Base-by-base conservation (phyloP, 257 asterid genomes). In the Linderniella brevidens region DNA sequence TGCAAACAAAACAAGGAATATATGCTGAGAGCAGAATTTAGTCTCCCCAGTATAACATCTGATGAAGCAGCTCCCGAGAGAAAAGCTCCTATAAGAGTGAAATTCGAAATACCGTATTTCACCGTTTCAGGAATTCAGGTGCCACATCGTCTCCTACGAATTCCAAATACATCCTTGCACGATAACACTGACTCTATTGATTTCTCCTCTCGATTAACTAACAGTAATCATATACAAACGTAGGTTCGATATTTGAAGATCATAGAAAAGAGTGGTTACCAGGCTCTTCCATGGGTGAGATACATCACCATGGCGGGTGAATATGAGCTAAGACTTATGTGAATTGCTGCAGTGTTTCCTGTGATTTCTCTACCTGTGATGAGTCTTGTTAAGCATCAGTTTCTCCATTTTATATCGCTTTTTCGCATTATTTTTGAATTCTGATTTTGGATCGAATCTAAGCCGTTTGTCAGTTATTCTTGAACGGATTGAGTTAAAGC, bases 81-180 rank as follows among this genome's bases (percentile, higher is more conserved):
- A 70, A 90, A 90, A 63, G 96, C 96, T 79, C 99, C 99, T 9
- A 75, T 90, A 39, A 67, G 96, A 54, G 93, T 90, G 72, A 90
- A 90, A 67, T 90, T 90, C 67, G 99, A 90, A 71, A 90, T 90
- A 59, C 99, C 99, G 8, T 90, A 90, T 69, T 90, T 90, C 68
- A 90, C 99, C 11, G 99, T 90, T 66, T 90, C 99, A 36, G 99
- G 99, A 65, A 90, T 90, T 67, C 99, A 90, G 94, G 99, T 79
- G 52, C 66, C 35, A 5, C 2, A 13, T 16, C n/a, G 48, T 43
- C 11, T 8, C 14, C 13, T 41, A 11, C 11, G 46, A 5, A 17
- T 41, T 41, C 40, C 15, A 6, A 41, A 4, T 41, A 5, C 46
- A 41, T 12, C 11, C 14, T 5, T 6, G 11, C 46, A 41, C 11